Evolutionary conservation across 257 asterid species (phyloP), one percentile per base, ranked within the genome.

Genomic region (Knoxia roxburghii): DNA sequence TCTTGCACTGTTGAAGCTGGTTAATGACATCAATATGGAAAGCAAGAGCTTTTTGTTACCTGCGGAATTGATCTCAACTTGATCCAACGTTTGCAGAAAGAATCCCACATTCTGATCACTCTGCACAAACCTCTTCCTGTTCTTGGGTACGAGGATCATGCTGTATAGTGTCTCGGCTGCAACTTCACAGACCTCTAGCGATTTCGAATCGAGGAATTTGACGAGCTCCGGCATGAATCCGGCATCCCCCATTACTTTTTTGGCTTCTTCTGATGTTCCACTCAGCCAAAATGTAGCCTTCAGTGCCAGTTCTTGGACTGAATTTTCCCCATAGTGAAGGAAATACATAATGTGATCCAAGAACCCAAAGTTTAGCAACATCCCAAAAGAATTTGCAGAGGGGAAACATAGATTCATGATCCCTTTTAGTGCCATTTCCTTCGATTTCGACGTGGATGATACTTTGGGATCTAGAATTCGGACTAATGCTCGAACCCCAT

Each of bases 171-270:
- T 84, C 71, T 90, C 95, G 0, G 93, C 87, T 4, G 97, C 96
- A 76, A 85, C 83, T 75, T 90, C 97, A 6, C 95, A 78, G 20
- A 84, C 76, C 14, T 90, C 95, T 32, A 73, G 74, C 1, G 96
- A 85, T 40, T 86, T 83, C 0, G 96, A 88, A 21, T 84, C 89
- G 9, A 94, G 95, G 73, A 88, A 87, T 39, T 68, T 80, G 24
- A 88, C 87, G 0, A 94, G 75, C 71, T 84, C 93, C 0, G 90
- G 86, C 87, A 90, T 87, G 67, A 94, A 79, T 46, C 99, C 99
- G 20, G 83, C 85, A 21, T 94, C 91, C n/a, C 99, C 97, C 96
- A 90, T 94, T 37, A 82, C 78, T 61, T 82, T 90, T 84, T 88
- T 94, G 23, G 97, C 90, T 45, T 84, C 91, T 54, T 81, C 91